These are phyloP conservation scores for Schrenkiella parvula DNA, from an alignment of 345 rosid species.

Conservation along the genomic window DNA sequence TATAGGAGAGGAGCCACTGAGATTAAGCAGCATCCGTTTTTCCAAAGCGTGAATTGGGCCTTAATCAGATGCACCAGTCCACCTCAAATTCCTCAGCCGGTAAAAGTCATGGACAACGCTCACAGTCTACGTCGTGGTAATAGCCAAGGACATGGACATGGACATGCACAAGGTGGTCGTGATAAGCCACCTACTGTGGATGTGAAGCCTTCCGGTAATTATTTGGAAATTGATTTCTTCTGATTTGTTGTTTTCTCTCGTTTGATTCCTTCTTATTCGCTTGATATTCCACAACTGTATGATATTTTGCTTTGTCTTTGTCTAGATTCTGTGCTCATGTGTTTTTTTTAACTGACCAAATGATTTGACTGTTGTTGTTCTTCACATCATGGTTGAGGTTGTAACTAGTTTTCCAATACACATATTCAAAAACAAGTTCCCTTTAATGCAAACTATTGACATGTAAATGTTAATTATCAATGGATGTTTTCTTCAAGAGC, in stretches of 20 bases:
- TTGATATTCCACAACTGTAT: not conserved
- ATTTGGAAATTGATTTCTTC: conserved; percentile 78
- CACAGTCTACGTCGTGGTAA: conserved; percentile 12
- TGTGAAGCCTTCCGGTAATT: conserved; percentile 57
- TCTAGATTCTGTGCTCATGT: conserved; percentile 5
- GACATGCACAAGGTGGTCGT: not conserved
- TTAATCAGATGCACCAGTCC: conserved; percentile 76
- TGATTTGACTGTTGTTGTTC: not conserved
- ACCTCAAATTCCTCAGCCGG: conserved; percentile 59
- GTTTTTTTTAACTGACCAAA: not conserved
- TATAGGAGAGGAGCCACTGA: conserved; percentile 80
- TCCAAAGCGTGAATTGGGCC: conserved; percentile 81
- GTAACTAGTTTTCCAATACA: conserved; percentile 1
- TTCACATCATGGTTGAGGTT: conserved; percentile 2
- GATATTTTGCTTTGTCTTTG: not conserved
- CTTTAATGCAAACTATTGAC: not conserved
- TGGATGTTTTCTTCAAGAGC: not conserved
- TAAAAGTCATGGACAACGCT: conserved; percentile 20
- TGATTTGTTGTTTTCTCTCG: conserved; percentile 21
- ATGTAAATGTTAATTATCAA: not conserved
- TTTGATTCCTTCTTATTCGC: not conserved
- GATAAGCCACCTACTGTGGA: conserved; percentile 36
- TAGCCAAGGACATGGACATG: not conserved
- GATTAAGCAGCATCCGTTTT: conserved; percentile 81
- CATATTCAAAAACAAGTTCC: not conserved